phyloP scores from a whole-genome alignment of 2,329 filamentous ascomycete species.

The Pyrenochaeta sp. region DNA sequence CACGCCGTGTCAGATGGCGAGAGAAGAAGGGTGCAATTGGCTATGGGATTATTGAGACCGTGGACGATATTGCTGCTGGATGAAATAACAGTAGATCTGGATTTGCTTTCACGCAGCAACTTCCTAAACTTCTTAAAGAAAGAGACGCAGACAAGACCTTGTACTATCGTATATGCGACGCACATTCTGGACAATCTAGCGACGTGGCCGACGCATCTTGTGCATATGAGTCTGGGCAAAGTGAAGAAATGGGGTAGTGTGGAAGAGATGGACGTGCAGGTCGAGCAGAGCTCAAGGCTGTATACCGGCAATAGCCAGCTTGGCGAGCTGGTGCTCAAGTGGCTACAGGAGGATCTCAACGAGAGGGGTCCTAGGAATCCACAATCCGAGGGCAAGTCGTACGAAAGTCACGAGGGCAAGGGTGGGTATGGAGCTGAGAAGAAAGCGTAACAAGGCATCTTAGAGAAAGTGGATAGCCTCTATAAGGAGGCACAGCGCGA shows the following conservation, averaged over 20 bases:
- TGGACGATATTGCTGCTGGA: conserved; percentile 93
- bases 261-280: conserved; percentile 65
- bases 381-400: conserved; percentile 69
- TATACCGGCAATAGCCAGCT: conserved; percentile 79
- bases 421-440: conserved; percentile 72
- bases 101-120: conserved; percentile 82
- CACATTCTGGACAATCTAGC: conserved; percentile 96
- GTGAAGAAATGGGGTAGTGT: conserved; percentile 87
- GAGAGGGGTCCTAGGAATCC: conserved; percentile 79
- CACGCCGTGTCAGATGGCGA: conserved; percentile 95
- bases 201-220: conserved; percentile 92
- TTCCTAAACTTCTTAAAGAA: conserved; percentile 86
- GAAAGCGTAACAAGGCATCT: conserved; percentile 19
- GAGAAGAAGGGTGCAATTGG: conserved; percentile 87
- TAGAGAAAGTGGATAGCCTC: not conserved
- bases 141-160: conserved; percentile 83
- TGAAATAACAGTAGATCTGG: conserved; percentile 96
- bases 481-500: conserved; percentile 11
- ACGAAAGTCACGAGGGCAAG: conserved; percentile 64
- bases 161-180: conserved; percentile 96
- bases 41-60: conserved; percentile 91
- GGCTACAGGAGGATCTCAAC: conserved; percentile 82
- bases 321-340: conserved; percentile 85
- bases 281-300: conserved; percentile 45
- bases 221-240: conserved; percentile 90